phyloP scores from a whole-genome alignment of 2,329 filamentous ascomycete genomes.

The Trichoderma oligosporum region DNA sequence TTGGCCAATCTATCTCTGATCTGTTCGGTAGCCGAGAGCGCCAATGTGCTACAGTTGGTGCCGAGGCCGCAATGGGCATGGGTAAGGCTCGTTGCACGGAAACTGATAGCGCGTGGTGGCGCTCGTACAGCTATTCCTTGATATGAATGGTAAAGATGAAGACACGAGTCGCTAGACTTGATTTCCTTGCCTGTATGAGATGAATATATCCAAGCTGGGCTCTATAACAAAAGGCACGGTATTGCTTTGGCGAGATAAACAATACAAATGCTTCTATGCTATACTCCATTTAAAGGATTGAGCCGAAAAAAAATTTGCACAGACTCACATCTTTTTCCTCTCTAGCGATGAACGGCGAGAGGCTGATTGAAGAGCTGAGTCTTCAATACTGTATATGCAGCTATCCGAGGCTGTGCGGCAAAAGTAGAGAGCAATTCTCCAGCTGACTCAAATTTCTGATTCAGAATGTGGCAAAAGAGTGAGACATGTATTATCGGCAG shows the following conservation, averaged over 20 bases:
- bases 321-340: background rate
- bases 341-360: background rate
- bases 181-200: background rate
- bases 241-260: too few species aligned
- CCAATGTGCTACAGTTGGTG: background rate
- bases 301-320: background rate
- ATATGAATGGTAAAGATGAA: background rate
- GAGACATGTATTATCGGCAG: background rate
- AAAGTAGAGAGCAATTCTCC: background rate
- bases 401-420: background rate
- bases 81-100: slow-evolving; percentile 6
- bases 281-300: too few species aligned
- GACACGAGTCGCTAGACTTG: background rate
- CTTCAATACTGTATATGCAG: background rate
- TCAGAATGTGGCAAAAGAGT: background rate
- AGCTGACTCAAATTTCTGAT: background rate
- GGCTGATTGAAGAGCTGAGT: background rate
- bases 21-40: slow-evolving; percentile 1
- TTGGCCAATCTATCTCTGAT: slow-evolving; percentile 1
- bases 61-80: background rate
- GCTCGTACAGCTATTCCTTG: background rate
- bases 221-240: too few species aligned
- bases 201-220: too few species aligned
- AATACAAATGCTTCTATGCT: too few species aligned
- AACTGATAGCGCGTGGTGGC: slow-evolving; percentile 7